phyloP scores from a whole-genome alignment of 768 basidiomycete genomes.

The Sarcodon aspratus region DNA sequence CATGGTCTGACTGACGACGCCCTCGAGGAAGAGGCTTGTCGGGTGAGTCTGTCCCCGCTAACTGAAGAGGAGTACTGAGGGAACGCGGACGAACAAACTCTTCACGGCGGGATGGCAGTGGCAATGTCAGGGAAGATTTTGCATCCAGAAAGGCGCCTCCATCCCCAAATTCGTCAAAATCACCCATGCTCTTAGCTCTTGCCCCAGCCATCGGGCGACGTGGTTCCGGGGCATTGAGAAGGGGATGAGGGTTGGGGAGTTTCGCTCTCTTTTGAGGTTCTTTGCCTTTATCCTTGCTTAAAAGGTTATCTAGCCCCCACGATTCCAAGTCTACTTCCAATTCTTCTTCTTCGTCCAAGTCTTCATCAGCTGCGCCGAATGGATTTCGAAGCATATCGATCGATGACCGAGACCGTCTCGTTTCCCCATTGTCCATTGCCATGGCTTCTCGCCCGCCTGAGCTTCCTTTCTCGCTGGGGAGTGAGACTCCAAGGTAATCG shows the following conservation, averaged over 20 bases:
- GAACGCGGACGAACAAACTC: constrained; percentile 38
- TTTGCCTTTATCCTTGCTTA: constrained; percentile 40
- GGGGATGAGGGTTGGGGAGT: constrained; percentile 34
- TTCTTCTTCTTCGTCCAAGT: constrained; percentile 31
- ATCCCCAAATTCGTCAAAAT: constrained; percentile 40
- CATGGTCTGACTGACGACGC: constrained; percentile 40
- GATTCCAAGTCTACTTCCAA: constrained; percentile 64
- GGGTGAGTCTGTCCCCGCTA: constrained; percentile 32
- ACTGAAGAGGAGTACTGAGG: constrained; percentile 44
- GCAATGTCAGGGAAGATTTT: constrained; percentile 6
- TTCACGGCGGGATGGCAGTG: too few relatives aligned
- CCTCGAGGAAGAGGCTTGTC: constrained; percentile 27
- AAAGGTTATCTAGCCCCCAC: constrained; percentile 75
- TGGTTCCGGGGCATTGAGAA: constrained; percentile 3
- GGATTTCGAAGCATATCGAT: constrained; percentile 62
- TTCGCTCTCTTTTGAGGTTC: constrained; percentile 23
- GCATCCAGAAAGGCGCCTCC: constrained; percentile 38
- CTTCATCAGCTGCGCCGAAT: constrained; percentile 49
- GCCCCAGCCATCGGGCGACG: constrained; percentile 9
- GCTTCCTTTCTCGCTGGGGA: constrained; percentile 50
- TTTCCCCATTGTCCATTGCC: constrained; percentile 20
- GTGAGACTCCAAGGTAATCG: constrained; percentile 56
- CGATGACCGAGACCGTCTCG: constrained; percentile 42
- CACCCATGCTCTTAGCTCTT: constrained; percentile 58
- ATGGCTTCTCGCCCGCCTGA: constrained; percentile 20